Conservation (phyloP, 2,329 filamentous ascomycete genomes). For the Cordyceps javanica region DNA sequence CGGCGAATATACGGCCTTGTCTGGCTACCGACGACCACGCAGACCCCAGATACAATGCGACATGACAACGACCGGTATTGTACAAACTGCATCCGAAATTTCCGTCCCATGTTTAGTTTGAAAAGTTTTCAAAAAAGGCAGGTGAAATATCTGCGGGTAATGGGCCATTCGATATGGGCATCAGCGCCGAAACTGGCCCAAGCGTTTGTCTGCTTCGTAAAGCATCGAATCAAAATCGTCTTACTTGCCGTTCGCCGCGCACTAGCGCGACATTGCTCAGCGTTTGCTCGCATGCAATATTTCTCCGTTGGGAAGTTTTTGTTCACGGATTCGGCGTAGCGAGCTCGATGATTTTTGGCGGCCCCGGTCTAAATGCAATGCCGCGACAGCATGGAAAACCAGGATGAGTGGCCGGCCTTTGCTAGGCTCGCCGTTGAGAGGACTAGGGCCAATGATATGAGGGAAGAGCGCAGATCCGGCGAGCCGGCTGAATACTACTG, state of each 20-base stretch:
- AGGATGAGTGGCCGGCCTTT: too few relatives aligned
- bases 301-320: too few relatives aligned
- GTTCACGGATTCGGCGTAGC: too few relatives aligned
- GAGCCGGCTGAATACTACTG: too few relatives aligned
- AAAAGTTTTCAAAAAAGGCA: neutral
- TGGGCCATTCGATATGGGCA: neutral
- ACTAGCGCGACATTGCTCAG: neutral
- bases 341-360: too few relatives aligned
- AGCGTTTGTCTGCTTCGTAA: neutral
- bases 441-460: too few relatives aligned
- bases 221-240: neutral
- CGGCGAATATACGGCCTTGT: neutral
- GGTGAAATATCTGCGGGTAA: neutral
- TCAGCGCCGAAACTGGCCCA: neutral
- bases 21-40: neutral
- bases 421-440: too few relatives aligned
- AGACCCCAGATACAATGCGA: neutral
- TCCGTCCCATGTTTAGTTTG: neutral
- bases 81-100: neutral
- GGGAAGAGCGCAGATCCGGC: too few relatives aligned
- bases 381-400: too few relatives aligned
- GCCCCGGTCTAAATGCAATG: too few relatives aligned
- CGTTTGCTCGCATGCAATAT: too few relatives aligned
- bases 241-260: neutral
- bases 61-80: neutral